These are phyloP conservation scores for Colletotrichum echinochloae DNA, from an alignment of 2,329 filamentous ascomycete genomes.

Conservation along the genomic window DNA sequence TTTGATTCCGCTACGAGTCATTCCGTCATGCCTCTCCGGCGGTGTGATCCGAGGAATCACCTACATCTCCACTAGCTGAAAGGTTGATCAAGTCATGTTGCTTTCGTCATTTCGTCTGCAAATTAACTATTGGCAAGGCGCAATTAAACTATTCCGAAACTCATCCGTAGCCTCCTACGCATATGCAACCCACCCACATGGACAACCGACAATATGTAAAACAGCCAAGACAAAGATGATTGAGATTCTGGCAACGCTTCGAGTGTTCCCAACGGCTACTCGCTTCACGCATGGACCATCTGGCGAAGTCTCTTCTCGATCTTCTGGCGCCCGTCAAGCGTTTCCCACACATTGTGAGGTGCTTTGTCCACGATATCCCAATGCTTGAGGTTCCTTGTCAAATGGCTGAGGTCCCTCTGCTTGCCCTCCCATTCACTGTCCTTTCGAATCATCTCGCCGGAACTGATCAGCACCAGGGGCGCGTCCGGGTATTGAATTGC, in stretches of 20 bases:
- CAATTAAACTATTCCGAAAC: background rate
- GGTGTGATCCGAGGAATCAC: background rate
- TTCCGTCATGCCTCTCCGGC: background rate
- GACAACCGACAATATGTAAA: background rate
- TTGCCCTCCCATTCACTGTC: constrained; percentile 83
- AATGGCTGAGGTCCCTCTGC: constrained; percentile 83
- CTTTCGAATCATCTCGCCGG: constrained; percentile 75
- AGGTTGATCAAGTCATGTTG: constrained; percentile 14
- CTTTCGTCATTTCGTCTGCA: constrained; percentile 14
- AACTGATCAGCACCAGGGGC: constrained; percentile 85
- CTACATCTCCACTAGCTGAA: background rate
- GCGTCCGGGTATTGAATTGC: constrained; percentile 83
- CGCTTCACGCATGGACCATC: constrained; percentile 61
- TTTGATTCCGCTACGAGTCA: constrained; percentile 16
- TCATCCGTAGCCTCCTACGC: background rate
- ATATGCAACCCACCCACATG: background rate
- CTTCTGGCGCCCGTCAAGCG: constrained; percentile 74
- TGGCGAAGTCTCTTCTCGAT: constrained; percentile 84
- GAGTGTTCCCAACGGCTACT: background rate
- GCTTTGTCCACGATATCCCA: constrained; percentile 92
- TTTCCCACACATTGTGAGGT: constrained; percentile 88
- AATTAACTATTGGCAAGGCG: background rate
- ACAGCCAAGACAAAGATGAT: constrained; percentile 1
- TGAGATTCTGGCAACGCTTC: background rate
- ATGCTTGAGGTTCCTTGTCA: constrained; percentile 81